Evolutionary conservation across 202 grass and related monocot species (phyloP).

Genomic region (Panicum hallii): DNA sequence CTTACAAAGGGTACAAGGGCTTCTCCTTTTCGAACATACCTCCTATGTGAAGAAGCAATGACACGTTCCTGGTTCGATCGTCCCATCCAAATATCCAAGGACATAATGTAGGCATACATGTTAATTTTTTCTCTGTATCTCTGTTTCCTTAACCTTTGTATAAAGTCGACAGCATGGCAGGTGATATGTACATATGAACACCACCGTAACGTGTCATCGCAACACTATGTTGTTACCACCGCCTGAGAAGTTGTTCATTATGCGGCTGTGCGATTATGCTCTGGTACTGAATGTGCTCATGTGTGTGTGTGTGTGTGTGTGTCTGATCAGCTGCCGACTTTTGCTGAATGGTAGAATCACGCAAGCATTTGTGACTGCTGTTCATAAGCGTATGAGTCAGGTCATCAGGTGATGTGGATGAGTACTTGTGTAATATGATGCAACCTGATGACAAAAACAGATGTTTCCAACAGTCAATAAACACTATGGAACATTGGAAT

Average conservation of each 20-base stretch:
- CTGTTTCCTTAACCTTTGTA: slow-evolving; percentile 9
- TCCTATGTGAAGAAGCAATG: slow-evolving; percentile 53
- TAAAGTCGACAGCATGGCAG: not conserved
- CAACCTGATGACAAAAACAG: not conserved
- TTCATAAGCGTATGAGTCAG: not conserved
- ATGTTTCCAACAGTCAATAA: too few species aligned
- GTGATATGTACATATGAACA: slow-evolving; percentile 43
- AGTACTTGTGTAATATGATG: not conserved
- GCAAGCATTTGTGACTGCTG: not conserved
- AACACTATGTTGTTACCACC: not conserved
- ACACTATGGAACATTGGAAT: not conserved
- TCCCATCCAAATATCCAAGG: not conserved
- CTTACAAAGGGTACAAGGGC: slow-evolving; percentile 80
- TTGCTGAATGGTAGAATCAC: not conserved
- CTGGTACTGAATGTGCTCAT: not conserved
- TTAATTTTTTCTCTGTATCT: not conserved
- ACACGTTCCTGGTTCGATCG: not conserved
- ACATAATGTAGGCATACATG: slow-evolving; percentile 24
- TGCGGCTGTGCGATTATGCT: not conserved
- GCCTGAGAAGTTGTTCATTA: slow-evolving; percentile 12
- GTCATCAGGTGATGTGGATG: not conserved
- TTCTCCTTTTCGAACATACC: slow-evolving; percentile 84
- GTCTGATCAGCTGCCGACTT: not conserved
- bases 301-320: not conserved
- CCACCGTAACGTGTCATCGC: not conserved